These are phyloP conservation scores for Boeremia lycopersici DNA, from an alignment of 2,329 filamentous ascomycete species.

Conservation along the genomic window DNA sequence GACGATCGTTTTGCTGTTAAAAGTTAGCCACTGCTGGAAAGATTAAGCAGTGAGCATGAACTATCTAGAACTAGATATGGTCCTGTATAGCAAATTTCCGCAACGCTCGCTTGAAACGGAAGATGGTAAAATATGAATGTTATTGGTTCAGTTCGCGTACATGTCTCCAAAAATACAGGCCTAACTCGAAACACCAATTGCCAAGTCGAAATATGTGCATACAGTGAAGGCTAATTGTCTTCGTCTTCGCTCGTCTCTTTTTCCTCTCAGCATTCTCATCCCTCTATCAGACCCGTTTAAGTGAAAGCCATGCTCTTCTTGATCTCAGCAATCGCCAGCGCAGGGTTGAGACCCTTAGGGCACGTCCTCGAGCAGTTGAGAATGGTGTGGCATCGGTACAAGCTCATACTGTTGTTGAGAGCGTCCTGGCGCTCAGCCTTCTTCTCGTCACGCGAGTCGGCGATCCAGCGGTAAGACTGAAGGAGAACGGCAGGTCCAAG, in stretches of 20 bases:
- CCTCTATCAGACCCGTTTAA: slow-evolving; percentile 15
- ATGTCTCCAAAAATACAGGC: slow-evolving; percentile 27
- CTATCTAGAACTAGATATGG: no score
- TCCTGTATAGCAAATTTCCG: neutral
- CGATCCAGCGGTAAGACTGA: slow-evolving; percentile 97
- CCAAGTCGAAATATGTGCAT: slow-evolving; percentile 19
- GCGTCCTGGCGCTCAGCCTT: slow-evolving; percentile 85
- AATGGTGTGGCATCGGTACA: slow-evolving; percentile 99
- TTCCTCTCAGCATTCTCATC: no score
- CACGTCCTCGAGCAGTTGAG: slow-evolving; percentile 98
- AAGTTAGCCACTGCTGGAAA: no score
- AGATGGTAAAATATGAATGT: slow-evolving; percentile 17
- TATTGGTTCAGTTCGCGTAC: slow-evolving; percentile 25
- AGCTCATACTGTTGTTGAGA: slow-evolving; percentile 97
- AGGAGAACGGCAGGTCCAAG: slow-evolving; percentile 95
- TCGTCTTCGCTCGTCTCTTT: neutral
- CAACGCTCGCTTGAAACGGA: neutral
- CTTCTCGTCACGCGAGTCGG: slow-evolving; percentile 91
- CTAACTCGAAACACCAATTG: slow-evolving; percentile 17
- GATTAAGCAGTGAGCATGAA: no score
- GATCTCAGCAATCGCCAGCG: slow-evolving; percentile 93
- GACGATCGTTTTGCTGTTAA: neutral
- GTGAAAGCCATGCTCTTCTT: slow-evolving; percentile 89
- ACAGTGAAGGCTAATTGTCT: slow-evolving; percentile 17
- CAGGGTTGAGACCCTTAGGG: slow-evolving; percentile 97